Evolutionary conservation across 495 filamentous ascomycete genomes (phyloP).

Genomic region (Aspergillus bertholletiae): DNA sequence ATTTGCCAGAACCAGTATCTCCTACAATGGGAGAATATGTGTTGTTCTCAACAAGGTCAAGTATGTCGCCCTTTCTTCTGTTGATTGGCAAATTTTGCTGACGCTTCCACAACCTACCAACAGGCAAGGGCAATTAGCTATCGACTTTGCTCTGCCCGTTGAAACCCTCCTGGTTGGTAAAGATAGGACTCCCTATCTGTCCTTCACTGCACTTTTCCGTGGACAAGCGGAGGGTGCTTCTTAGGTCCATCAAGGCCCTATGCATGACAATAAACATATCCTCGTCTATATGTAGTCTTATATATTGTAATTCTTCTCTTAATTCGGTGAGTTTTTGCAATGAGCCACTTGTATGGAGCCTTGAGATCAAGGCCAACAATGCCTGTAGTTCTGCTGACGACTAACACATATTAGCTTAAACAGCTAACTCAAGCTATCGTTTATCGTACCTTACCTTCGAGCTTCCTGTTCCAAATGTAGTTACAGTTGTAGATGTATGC

Average conservation of each 20-base stretch:
- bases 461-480: background rate
- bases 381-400: background rate
- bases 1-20: slow-evolving; percentile 59
- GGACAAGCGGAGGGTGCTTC: background rate
- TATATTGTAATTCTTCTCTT: background rate
- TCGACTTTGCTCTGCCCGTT: background rate
- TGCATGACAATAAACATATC: slow-evolving; percentile 2
- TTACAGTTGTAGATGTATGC: background rate
- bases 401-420: background rate
- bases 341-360: background rate
- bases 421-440: background rate
- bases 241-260: background rate
- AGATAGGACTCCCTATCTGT: background rate
- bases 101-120: background rate
- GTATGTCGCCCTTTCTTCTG: slow-evolving; percentile 35
- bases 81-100: slow-evolving; percentile 43
- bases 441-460: background rate
- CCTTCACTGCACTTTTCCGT: background rate
- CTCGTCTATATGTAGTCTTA: background rate
- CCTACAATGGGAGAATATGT: slow-evolving; percentile 52
- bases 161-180: background rate
- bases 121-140: background rate
- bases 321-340: background rate
- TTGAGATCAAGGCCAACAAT: background rate
- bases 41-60: slow-evolving; percentile 47